Evolutionary conservation across 108 stramenopile species (phyloP).

Genomic region (Parmales sp.): DNA sequence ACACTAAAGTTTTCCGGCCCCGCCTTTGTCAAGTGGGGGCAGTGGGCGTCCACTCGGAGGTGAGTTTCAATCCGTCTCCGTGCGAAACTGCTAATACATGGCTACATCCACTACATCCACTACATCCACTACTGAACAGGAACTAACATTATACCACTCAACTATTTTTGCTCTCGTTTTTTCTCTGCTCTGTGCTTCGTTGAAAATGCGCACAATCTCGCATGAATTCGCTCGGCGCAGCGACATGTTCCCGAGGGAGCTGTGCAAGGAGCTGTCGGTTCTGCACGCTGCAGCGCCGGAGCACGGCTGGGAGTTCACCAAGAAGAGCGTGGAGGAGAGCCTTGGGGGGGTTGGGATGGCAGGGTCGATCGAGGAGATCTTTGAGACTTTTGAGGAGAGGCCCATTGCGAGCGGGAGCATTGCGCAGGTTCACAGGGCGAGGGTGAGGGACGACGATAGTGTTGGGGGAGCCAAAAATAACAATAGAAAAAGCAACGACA

Average conservation of each 20-base stretch:
- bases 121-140: too few species aligned
- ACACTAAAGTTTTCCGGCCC: conserved; percentile 41
- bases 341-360: conserved; percentile 11
- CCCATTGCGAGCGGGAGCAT: conserved; percentile 74
- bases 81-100: too few species aligned
- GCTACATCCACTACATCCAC: too few species aligned
- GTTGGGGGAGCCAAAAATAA: background rate
- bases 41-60: conserved; percentile 44
- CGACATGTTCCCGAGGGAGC: conserved; percentile 68
- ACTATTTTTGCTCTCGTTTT: background rate
- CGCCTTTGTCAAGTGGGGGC: conserved; percentile 77
- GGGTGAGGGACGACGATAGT: background rate
- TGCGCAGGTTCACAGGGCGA: conserved; percentile 65
- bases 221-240: conserved; percentile 4
- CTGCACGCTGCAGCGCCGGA: conserved; percentile 57
- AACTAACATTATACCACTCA: too few species aligned
- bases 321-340: conserved; percentile 30
- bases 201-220: too few species aligned
- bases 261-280: conserved; percentile 43
- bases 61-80: background rate
- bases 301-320: conserved; percentile 47
- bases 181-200: background rate
- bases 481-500: too few species aligned
- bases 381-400: conserved; percentile 46
- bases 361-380: conserved; percentile 24